Evolutionary conservation across 352 stramenopile species (phyloP), one percentile per base, ranked within the genome.

Genomic region (Aphanomyces astaci): DNA sequence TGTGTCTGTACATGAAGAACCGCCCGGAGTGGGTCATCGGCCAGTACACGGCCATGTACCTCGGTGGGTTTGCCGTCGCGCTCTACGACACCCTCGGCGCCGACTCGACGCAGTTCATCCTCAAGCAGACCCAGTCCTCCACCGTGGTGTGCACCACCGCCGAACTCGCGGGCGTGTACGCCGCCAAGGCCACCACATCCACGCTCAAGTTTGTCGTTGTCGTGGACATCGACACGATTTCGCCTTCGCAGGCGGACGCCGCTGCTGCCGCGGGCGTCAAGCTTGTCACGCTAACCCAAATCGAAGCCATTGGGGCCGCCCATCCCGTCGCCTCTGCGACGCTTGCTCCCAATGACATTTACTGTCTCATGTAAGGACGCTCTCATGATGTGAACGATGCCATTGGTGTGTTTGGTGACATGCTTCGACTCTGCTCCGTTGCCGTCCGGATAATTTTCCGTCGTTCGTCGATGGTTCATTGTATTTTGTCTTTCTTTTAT

Each of bases 1-100:
- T 98, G 19, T 94, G 81, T 30, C 84, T 99, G 55, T 99, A 98
- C 78, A 97, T 97, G 80, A 97, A 94, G 73, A 99, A 99, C 73
- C 96, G 84, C 15, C 86, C 96, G 45, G 95, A 99, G 70, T 99
- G 96, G 92, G 78, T 73, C 55, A 70, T 91, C 10, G 71, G 72
- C 3, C 64, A 75, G 15, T 82, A 91, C 57, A 78, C 76, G 4
- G 79, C 72, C 54, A 74, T 88, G 72, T 80, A 78, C 73, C 80
- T 81, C 78, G 72, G 78, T 43, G 88, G 83, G 72, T 69, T 75
- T 55, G 62, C 88, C 28, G 81, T 88, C 62, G 81, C 82, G 54
- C 72, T 94, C 24, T 94, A 94, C 66, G 86, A 94, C 48, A 84
- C 86, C n/a, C 78, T 94, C 0, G 84, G 86, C 17, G 74, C 78